These are phyloP conservation scores for Phaeosphaeria sp. DNA, from an alignment of 2,329 filamentous ascomycete species.

Conservation along the genomic window DNA sequence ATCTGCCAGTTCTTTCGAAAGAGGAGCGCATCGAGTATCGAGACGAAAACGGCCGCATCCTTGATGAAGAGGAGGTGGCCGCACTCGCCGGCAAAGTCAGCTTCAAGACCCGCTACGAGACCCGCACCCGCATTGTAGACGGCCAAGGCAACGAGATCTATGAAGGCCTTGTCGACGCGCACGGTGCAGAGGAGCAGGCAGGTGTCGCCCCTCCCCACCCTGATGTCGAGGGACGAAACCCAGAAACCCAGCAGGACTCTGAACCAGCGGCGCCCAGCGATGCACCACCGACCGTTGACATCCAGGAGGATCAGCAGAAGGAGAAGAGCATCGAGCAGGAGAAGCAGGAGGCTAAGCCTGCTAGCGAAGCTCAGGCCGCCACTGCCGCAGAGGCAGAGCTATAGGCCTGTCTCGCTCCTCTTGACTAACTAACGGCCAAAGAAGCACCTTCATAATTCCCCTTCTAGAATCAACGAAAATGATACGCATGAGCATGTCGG, in stretches of 20 bases:
- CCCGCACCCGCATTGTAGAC: slow-evolving; percentile 85
- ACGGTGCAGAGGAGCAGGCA: slow-evolving; percentile 36
- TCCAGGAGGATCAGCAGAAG: slow-evolving; percentile 52
- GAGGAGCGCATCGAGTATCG: slow-evolving; percentile 93
- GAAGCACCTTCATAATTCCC: background rate
- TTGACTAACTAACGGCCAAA: background rate
- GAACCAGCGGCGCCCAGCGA: slow-evolving; percentile 48
- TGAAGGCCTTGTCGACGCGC: slow-evolving; percentile 50
- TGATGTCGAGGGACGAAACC: slow-evolving; percentile 64
- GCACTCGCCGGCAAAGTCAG: slow-evolving; percentile 89
- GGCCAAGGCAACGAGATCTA: slow-evolving; percentile 78
- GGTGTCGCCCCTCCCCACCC: slow-evolving; percentile 61
- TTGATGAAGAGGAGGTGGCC: slow-evolving; percentile 83
- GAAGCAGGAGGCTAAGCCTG: slow-evolving; percentile 46
- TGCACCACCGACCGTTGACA: slow-evolving; percentile 50
- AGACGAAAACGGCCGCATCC: slow-evolving; percentile 89
- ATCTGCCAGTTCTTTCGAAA: slow-evolving; percentile 55
- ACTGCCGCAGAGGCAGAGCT: no score
- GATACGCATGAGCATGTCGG: slow-evolving; percentile 4
- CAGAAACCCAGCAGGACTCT: slow-evolving; percentile 57
- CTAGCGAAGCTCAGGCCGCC: slow-evolving; percentile 47
- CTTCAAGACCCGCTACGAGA: slow-evolving; percentile 95
- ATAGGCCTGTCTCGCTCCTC: background rate
- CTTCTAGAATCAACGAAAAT: slow-evolving; percentile 2
- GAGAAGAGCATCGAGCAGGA: slow-evolving; percentile 52